Conservation (phyloP, 768 basidiomycete genomes). For the Lactifluus volemus region DNA sequence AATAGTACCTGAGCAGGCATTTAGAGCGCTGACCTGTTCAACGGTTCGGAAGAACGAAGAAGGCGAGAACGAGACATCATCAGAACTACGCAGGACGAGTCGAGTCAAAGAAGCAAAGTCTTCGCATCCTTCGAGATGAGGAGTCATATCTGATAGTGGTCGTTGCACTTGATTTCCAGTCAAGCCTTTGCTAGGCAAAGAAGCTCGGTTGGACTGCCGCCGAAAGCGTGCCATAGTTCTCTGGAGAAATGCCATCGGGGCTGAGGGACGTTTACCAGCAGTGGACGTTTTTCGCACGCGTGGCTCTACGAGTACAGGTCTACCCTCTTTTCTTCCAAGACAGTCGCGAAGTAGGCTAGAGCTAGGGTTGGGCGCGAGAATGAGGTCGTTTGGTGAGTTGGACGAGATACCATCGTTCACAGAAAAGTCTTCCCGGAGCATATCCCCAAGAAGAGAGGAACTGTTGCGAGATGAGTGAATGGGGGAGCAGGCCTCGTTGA, state of each 20-base stretch:
- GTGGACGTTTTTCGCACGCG: not conserved
- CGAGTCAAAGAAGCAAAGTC: constrained; percentile 7
- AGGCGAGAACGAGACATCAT: constrained; percentile 13
- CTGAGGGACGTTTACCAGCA: not conserved
- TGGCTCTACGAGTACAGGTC: not conserved
- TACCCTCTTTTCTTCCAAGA: not conserved
- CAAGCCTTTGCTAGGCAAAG: not conserved
- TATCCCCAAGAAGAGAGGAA: not conserved
- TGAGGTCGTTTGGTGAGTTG: not conserved
- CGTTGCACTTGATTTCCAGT: not conserved
- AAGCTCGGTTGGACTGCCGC: not conserved
- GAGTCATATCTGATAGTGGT: not conserved
- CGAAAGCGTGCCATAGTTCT: constrained; percentile 6
- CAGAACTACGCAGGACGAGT: constrained; percentile 1
- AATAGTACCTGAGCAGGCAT: not conserved
- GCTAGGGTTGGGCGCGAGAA: not conserved
- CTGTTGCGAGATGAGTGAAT: not conserved
- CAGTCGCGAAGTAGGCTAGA: not conserved
- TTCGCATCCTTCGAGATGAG: not conserved
- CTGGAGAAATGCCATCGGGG: constrained; percentile 2
- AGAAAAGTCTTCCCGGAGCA: not conserved
- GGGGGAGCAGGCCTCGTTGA: too few relatives aligned
- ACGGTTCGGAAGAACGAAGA: constrained; percentile 15
- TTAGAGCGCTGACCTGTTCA: constrained; percentile 3
- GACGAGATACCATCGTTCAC: not conserved